A percentile compares a stretch with the other conserved stretches of the same genome.
Evolutionary conservation across 1,139 yeast species (phyloP).

Genomic region (Kurtzmaniella quercitrusa): DNA sequence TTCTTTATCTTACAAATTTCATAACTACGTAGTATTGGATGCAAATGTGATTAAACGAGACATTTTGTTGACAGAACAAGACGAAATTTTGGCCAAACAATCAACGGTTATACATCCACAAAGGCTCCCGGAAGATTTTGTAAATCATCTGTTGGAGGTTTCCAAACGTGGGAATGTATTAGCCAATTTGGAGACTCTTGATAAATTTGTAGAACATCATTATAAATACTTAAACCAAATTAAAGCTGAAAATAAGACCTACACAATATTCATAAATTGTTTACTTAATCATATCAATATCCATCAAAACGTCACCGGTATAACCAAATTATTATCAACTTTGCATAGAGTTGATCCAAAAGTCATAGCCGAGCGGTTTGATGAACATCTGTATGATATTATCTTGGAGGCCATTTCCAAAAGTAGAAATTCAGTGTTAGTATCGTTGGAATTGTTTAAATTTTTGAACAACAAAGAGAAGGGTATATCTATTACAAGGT

Average conservation of each 20-base stretch:
- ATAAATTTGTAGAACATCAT: conserved; percentile 22
- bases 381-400: conserved; percentile 28
- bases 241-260: conserved; percentile 17
- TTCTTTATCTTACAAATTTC: conserved; percentile 27
- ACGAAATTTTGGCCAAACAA: conserved; percentile 8
- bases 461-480: conserved; percentile 13
- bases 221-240: conserved; percentile 18
- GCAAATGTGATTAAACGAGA: conserved; percentile 16
- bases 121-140: background rate
- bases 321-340: conserved; percentile 17
- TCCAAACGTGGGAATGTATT: conserved; percentile 30
- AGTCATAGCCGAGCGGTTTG: conserved; percentile 20
- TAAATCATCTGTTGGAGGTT: conserved; percentile 14
- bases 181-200: conserved; percentile 24
- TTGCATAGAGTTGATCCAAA: conserved; percentile 17
- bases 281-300: conserved; percentile 31
- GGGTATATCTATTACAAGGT: background rate
- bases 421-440: conserved; percentile 25
- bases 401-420: conserved; percentile 24
- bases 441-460: conserved; percentile 22
- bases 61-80: conserved; percentile 12
- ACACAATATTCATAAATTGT: conserved; percentile 32
- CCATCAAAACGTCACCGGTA: conserved; percentile 34
- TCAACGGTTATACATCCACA: conserved; percentile 8
- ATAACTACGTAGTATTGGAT: conserved; percentile 22